Percentiles rank a stretch among this genome's conserved stretches.
Conservation (phyloP, 176 grass and related monocot species). For the Eragrostis curvula region DNA sequence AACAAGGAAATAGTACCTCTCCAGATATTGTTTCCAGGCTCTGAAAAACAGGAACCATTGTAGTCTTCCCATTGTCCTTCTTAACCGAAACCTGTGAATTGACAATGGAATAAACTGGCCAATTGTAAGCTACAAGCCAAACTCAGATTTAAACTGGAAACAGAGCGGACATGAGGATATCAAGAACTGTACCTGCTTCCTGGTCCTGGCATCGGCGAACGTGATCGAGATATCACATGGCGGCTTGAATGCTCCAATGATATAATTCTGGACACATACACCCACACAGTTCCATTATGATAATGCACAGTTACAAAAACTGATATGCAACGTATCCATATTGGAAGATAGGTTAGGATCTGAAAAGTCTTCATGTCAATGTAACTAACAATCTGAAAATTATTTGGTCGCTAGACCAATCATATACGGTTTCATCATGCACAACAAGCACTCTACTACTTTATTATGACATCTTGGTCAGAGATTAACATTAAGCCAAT, state of each 20-base stretch:
- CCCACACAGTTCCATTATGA: not conserved
- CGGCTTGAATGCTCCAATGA: constrained; percentile 88
- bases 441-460: not conserved
- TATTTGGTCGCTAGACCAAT: not conserved
- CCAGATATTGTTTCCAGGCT: constrained; percentile 76
- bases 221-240: constrained; percentile 74
- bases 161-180: not conserved
- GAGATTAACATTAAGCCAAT: not conserved
- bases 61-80: constrained; percentile 76
- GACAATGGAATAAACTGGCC: constrained; percentile 24
- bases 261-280: constrained; percentile 59
- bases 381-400: not conserved
- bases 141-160: not conserved
- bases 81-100: constrained; percentile 62
- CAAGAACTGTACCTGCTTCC: constrained; percentile 67
- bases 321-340: not conserved
- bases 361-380: not conserved
- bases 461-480: not conserved
- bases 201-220: constrained; percentile 65
- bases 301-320: not conserved
- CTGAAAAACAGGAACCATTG: constrained; percentile 80
- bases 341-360: not conserved
- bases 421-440: not conserved
- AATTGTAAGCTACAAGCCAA: constrained; percentile 22
- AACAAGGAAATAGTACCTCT: constrained; percentile 52